Evolutionary conservation across 2,329 filamentous ascomycete genomes (phyloP).

Genomic region (Xylariales sp.): DNA sequence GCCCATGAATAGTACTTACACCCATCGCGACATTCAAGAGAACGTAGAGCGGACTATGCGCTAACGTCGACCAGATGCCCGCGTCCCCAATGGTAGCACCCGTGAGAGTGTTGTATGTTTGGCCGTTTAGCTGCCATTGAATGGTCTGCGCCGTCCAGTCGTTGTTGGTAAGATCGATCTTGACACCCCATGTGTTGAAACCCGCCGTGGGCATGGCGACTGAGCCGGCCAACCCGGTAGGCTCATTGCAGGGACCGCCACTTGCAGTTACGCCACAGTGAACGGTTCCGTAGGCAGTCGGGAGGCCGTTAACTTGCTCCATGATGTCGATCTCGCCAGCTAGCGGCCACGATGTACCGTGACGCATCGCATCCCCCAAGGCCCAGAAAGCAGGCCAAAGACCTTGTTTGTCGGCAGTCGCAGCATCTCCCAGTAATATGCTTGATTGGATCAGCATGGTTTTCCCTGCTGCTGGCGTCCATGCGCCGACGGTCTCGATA

Average conservation of each 20-base stretch:
- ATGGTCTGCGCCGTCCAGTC: slow-evolving; percentile 43
- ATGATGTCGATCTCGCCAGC: slow-evolving; percentile 49
- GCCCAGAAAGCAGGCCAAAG: slow-evolving; percentile 53
- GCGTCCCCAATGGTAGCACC: slow-evolving; percentile 36
- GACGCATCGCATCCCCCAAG: slow-evolving; percentile 41
- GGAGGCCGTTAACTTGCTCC: slow-evolving; percentile 42
- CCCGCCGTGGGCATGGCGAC: slow-evolving; percentile 38
- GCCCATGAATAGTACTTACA: slow-evolving; percentile 29
- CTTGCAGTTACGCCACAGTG: slow-evolving; percentile 42
- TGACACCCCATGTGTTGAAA: slow-evolving; percentile 45
- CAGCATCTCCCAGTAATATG: slow-evolving; percentile 39
- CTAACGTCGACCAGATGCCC: slow-evolving; percentile 39
- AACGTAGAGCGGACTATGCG: slow-evolving; percentile 38
- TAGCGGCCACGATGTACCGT: slow-evolving; percentile 41
- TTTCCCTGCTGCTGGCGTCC: slow-evolving; percentile 36
- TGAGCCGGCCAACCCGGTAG: slow-evolving; percentile 31
- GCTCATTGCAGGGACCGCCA: slow-evolving; percentile 45
- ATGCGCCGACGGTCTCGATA: slow-evolving; percentile 42
- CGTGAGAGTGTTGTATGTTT: slow-evolving; percentile 36
- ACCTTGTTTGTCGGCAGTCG: slow-evolving; percentile 36
- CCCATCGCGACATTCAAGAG: slow-evolving; percentile 46
- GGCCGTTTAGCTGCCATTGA: slow-evolving; percentile 44
- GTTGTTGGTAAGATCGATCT: slow-evolving; percentile 38
- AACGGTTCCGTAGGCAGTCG: slow-evolving; percentile 41
- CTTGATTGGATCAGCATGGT: slow-evolving; percentile 38